Base-by-base conservation (phyloP, 495 filamentous ascomycete species). In the Trichoderma reesei region DNA sequence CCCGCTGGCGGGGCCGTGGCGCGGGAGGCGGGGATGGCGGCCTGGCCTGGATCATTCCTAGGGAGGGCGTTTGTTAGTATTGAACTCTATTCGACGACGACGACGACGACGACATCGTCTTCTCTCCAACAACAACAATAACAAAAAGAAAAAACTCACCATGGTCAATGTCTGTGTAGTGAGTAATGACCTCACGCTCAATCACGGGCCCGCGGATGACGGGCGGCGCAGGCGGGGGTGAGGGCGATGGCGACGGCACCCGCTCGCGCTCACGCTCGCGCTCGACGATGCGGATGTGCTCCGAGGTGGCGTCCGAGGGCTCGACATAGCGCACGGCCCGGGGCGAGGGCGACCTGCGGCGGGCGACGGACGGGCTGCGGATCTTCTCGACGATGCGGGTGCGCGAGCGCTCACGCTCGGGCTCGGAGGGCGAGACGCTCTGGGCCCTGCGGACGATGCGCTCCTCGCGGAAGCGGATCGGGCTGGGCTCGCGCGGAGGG, bases 81-180 rank as follows among this genome's bases (percentile, higher is more conserved):
- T 71, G 64, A 73, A 66, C 59, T 63, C 5, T 44, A 26, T 20
- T 34, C n/a, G n/a, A 36, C 37, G 62, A 37, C 61, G n/a, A n/a
- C n/a, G n/a, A n/a, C n/a, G n/a, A n/a, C n/a, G n/a, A n/a, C n/a
- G n/a, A n/a, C n/a, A n/a, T n/a, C n/a, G n/a, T n/a, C n/a, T n/a
- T n/a, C n/a, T n/a, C n/a, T n/a, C n/a, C n/a, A n/a, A n/a, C 13
- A 46, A 39, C 3, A 34, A 33, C 26, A 56, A 5, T 9, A 20
- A 56, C 3, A 36, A 14, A 31, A 5, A 56, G 34, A 9, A 33
- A 8, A 9, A 56, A 56, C 74, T 73, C 79, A 88, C 91, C 92
- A 76, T 96, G 90, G 72, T 96, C 89, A 69, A 96, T 89, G 68
- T 93, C 88, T 31, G 88, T 82, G 70, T 94, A 92, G 72, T 92